Evolutionary conservation across 2,329 filamentous ascomycete genomes (phyloP), one percentile per base, ranked within the genome.

Genomic region (Metarhizium sp.): DNA sequence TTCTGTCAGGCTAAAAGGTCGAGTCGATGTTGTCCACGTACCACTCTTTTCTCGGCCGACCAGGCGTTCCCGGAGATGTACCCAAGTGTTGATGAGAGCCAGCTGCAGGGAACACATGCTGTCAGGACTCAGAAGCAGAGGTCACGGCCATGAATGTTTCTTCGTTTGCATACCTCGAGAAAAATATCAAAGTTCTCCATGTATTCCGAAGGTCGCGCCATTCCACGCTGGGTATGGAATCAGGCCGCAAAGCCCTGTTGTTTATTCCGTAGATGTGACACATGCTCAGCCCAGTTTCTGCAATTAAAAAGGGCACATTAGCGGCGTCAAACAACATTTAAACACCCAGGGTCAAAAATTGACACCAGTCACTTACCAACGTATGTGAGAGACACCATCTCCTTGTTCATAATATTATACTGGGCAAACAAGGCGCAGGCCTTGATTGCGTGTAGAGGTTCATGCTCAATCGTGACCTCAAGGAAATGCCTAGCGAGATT

Each of bases 371-470:
- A 47, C 50, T 49, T 42, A 56, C 54, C 52, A 34, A 56, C 51
- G 25, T 58, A 59, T 14, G 52, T 55, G 7, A 57, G 40, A 5
- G 58, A 52, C 18, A 58, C 54, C 11, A 51, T 56, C 25, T 52
- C 52, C 48, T 58, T 59, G 30, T 55, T 55, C 54, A 59, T 53
- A 32, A 58, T 57, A 34, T 59, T 59, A 14, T 55, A 59, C 56
- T 53, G 49, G 5, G 58, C 54, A 30, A 59, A 18, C 16, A 59
- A 42, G 3, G 54, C 48, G 43, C 56, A 59, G 6, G 53, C 52
- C n/a, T 58, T 58, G 29, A 58, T 57, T 13, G 58, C 47, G 14
- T 57, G 49, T 16, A 55, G 43, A 4, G 50, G 52, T 6, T 55
- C 50, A 34, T 55, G 29, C 42, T 59, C 58, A 16, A 58, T 55